Percentiles rank a stretch among this genome's conserved stretches.
Evolutionary conservation across 371 early-diverging fungal species (phyloP).

Genomic region (Chytridium lagenaria): DNA sequence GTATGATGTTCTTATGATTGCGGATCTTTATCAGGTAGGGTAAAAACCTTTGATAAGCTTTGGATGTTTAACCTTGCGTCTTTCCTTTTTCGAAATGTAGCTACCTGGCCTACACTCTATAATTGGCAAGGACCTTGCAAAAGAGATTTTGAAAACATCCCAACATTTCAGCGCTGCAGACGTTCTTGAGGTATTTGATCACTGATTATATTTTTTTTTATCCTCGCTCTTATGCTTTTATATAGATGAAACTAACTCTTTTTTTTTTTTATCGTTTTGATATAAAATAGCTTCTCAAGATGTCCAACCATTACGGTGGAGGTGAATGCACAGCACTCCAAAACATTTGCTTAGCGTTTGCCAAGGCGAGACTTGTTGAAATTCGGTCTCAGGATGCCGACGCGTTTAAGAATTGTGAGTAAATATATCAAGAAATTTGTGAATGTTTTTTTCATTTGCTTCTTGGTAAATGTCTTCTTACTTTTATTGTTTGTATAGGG

Average conservation of each 20-base stretch:
- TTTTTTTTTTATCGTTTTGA: neutral
- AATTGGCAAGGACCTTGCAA: conserved; percentile 17
- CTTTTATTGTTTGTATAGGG: neutral
- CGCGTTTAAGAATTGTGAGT: neutral
- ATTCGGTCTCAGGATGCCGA: conserved; percentile 13
- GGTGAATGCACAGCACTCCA: conserved; percentile 21
- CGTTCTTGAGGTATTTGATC: conserved; percentile 18
- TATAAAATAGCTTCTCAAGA: conserved; percentile 5
- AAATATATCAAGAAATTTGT: too few species aligned
- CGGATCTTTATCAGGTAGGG: conserved; percentile 14
- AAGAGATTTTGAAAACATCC: conserved; percentile 14
- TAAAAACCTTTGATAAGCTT: too few species aligned
- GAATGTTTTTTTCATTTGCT: neutral
- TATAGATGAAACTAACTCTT: neutral
- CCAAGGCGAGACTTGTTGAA: conserved; percentile 11
- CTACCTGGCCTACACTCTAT: conserved; percentile 16
- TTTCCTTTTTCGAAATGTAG: neutral
- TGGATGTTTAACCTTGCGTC: neutral
- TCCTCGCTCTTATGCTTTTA: neutral
- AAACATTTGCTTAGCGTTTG: conserved; percentile 18
- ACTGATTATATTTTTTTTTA: too few species aligned
- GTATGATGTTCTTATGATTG: conserved; percentile 14
- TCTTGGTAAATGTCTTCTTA: neutral
- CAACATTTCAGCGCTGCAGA: conserved; percentile 11
- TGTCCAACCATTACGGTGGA: conserved; percentile 1